Evolutionary conservation across 2,329 filamentous ascomycete genomes (phyloP), one percentile per base, ranked within the genome.

Genomic region (Bretziella fagacearum): DNA sequence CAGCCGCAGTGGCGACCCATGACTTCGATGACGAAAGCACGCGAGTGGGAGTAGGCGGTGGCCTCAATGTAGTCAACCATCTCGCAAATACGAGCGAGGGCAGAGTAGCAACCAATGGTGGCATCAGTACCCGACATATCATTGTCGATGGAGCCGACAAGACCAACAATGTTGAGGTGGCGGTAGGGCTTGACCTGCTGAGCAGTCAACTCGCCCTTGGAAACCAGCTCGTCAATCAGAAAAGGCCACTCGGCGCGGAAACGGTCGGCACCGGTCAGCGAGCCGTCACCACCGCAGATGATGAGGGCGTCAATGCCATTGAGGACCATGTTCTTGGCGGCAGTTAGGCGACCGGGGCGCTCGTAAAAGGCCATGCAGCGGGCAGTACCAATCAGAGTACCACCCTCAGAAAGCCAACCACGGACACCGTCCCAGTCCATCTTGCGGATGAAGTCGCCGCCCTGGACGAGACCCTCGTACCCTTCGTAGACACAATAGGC

Each of bases 1-100:
- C 91, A 98, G 52, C 91, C 91, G 61, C 91, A 98, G 65, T 98
- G 89, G 51, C 91, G 75, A 43, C 91, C 91, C 91, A 98, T 98
- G 57, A 98, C 91, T 63, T 95, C 91, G 52, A 98, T 83, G 49
- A 98, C 87, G 62, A 98, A 98, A 32, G 91, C 91, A 56, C 91
- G 74, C 54, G 93, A 93, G 63, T 98, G 91, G 23, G 87, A 95
- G 30, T 79, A 81, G 45, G 89, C 89, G 0, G 91, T 96, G 17
- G 89, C 87, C 63, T 98, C 89, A 56, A 98, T 93, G 59, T 86
- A 89, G 66, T 98, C 91, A 50, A 98, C 84, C 59, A 89, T 84
- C 60, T 95, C 83, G 65, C 89, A 96, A 56, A 98, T 94, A 51
- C 89, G 79, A 41, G 82, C 78, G 48, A 98, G 74, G 20, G 91